Conservation (phyloP, 2,329 filamentous ascomycete species). For the Thelonectria olida region DNA sequence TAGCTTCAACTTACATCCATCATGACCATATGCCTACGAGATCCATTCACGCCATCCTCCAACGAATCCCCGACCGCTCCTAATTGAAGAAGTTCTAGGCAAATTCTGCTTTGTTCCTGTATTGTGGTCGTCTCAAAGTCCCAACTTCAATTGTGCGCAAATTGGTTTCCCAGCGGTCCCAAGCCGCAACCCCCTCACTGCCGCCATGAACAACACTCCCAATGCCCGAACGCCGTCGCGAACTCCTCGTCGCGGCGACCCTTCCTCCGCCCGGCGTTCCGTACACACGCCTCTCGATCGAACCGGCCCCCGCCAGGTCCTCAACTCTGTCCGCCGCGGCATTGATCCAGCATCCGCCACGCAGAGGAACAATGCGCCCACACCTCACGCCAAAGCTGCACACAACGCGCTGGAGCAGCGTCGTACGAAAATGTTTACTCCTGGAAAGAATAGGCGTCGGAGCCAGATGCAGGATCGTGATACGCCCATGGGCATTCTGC, state of each 20-base stretch:
- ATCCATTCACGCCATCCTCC: background rate
- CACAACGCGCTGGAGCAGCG: slow-evolving; percentile 66
- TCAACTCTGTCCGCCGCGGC: slow-evolving; percentile 51
- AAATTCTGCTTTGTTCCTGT: too few species aligned
- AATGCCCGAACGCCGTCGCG: slow-evolving; percentile 33
- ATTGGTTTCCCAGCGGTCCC: slow-evolving; percentile 1
- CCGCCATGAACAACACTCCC: slow-evolving; percentile 21
- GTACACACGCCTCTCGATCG: slow-evolving; percentile 56
- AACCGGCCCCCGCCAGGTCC: slow-evolving; percentile 45
- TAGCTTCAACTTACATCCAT: slow-evolving; percentile 8
- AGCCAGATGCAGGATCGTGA: slow-evolving; percentile 66
- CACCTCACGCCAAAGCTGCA: slow-evolving; percentile 70
- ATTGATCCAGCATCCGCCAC: slow-evolving; percentile 56
- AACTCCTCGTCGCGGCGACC: slow-evolving; percentile 47
- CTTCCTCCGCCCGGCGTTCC: slow-evolving; percentile 50
- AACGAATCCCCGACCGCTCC: background rate
- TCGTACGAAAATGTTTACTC: slow-evolving; percentile 67
- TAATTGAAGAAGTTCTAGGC: too few species aligned
- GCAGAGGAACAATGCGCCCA: slow-evolving; percentile 56
- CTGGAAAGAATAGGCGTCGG: slow-evolving; percentile 65
- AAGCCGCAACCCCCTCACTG: slow-evolving; percentile 6
- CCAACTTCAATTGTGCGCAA: background rate
- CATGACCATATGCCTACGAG: background rate
- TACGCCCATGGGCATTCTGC: slow-evolving; percentile 62
- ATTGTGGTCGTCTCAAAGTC: too few species aligned